These are phyloP conservation scores for Marsdenia floribunda DNA, from an alignment of 257 asterid genomes.

Conservation along the genomic window DNA sequence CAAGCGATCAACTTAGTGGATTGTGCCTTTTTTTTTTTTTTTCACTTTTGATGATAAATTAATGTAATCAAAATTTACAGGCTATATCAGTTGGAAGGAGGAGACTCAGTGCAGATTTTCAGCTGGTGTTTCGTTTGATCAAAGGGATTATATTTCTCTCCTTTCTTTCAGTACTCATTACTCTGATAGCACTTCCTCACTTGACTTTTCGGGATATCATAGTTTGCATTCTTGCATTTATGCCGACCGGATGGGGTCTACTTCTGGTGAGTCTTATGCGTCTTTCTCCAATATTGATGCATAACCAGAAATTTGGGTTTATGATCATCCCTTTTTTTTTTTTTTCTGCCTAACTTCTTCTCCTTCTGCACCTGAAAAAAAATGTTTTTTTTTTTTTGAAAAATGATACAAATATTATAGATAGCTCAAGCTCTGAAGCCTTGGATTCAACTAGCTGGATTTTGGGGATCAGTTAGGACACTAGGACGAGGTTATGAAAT, in stretches of 20 bases:
- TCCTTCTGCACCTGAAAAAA: background rate
- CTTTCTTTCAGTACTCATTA: constrained; percentile 48
- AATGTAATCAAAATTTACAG: constrained; percentile 34
- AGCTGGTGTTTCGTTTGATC: constrained; percentile 74
- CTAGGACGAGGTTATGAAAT: constrained; percentile 85
- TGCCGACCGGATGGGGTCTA: constrained; percentile 99
- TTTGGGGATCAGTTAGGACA: constrained; percentile 77
- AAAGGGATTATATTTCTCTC: constrained; percentile 65
- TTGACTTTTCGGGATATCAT: constrained; percentile 71
- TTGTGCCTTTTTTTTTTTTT: background rate
- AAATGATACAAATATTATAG: constrained; percentile 24
- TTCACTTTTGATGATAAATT: too few relatives aligned
- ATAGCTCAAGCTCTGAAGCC: constrained; percentile 84
- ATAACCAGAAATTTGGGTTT: too few relatives aligned
- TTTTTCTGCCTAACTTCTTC: background rate
- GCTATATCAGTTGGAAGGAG: constrained; percentile 62
- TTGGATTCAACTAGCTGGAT: constrained; percentile 34
- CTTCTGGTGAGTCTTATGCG: constrained; percentile 50
- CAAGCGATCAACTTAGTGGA: background rate
- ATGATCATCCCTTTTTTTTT: background rate
- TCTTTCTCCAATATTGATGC: background rate
- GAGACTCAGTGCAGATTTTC: constrained; percentile 75
- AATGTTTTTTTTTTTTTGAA: too few relatives aligned
- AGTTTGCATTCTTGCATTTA: constrained; percentile 82
- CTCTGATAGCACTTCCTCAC: constrained; percentile 53